Evolutionary conservation across 306 rosid species (phyloP), one percentile per base, ranked within the genome.

Genomic region (Elaeagnus macrophylla): DNA sequence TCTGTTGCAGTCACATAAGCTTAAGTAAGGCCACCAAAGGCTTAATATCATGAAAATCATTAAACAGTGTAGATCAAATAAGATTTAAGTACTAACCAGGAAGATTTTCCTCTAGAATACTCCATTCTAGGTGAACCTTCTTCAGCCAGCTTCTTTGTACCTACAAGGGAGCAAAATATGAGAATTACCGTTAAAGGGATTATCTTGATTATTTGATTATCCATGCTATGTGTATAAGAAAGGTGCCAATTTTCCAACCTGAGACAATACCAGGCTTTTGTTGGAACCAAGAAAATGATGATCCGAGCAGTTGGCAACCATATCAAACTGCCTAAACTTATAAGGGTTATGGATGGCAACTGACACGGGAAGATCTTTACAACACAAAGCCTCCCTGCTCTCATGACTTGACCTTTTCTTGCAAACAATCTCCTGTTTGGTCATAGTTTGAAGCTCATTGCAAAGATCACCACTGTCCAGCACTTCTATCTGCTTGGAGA

Each of bases 81-180:
- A 44, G 54, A 68, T 37, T 25, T 49, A 71, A 53, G 59, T 73
- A 67, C 66, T 56, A 14, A 93, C 99, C 99, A 40, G 99, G 95
- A 65, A 87, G 94, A 75, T 73, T 76, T 69, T 78, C 79, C 80
- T 84, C 85, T 38, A 93, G 80, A 59, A 79, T 80, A 79, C 75
- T 73, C 99, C 99, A 93, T 75, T 93, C 99, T 63, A 69, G 84
- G 57, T 93, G 99, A 53, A 93, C 82, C 81, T 77, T 93, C 74
- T 87, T 93, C 61, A 74, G 63, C 99, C 96, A 93, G 60, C 67
- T 75, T 63, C 79, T 84, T 72, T 79, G 75, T 46, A 76, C 75
- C 99, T 87, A 51, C 8, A 39, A 71, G 36, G 32, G 53, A 70
- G 39, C 54, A 7, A 74, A 65, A n/a, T 25, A 49, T 38, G 40